phyloP scores from a whole-genome alignment of 2,329 filamentous ascomycete genomes.

The Talaromyces sp. region DNA sequence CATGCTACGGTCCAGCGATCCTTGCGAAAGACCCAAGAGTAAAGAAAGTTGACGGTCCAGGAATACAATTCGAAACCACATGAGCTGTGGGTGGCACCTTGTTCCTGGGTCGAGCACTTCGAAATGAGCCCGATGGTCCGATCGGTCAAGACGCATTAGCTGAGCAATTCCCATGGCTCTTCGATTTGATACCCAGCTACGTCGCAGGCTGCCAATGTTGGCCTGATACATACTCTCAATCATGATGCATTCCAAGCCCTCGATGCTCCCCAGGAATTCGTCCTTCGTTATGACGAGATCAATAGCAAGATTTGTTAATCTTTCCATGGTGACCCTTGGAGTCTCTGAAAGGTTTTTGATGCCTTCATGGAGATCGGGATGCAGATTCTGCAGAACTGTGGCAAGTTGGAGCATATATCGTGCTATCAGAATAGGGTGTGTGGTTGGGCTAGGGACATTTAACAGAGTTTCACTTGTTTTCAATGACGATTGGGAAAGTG shows the following conservation, averaged over 20 bases:
- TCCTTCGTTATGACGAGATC: constrained; percentile 43
- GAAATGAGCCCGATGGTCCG: constrained; percentile 19
- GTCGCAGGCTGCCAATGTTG: constrained; percentile 46
- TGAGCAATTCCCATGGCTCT: constrained; percentile 47
- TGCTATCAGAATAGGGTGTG: constrained; percentile 55
- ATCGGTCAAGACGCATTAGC: constrained; percentile 45
- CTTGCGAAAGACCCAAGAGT: constrained; percentile 45
- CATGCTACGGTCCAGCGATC: constrained; percentile 36
- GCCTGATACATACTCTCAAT: constrained; percentile 44
- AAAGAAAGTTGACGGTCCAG: constrained; percentile 45
- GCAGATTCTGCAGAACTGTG: constrained; percentile 52
- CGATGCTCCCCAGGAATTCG: constrained; percentile 40
- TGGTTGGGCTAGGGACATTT: constrained; percentile 19
- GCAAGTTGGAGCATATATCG: constrained; percentile 52
- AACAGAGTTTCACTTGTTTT: constrained; percentile 27
- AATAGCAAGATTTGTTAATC: constrained; percentile 33
- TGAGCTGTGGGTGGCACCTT: constrained; percentile 19
- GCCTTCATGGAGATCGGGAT: constrained; percentile 22
- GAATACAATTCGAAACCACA: constrained; percentile 46
- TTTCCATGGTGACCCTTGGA: constrained; percentile 29
- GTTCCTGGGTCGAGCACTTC: constrained; percentile 7
- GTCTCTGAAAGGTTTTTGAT: constrained; percentile 24
- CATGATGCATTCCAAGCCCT: constrained; percentile 48
- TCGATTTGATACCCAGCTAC: constrained; percentile 42
- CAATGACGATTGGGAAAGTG: constrained; percentile 26